A percentile compares a stretch with the other conserved stretches of the same genome.
These are phyloP conservation scores for Acanthamoeba rhysodes DNA, from an alignment of 208 protist species.

Conservation along the genomic window DNA sequence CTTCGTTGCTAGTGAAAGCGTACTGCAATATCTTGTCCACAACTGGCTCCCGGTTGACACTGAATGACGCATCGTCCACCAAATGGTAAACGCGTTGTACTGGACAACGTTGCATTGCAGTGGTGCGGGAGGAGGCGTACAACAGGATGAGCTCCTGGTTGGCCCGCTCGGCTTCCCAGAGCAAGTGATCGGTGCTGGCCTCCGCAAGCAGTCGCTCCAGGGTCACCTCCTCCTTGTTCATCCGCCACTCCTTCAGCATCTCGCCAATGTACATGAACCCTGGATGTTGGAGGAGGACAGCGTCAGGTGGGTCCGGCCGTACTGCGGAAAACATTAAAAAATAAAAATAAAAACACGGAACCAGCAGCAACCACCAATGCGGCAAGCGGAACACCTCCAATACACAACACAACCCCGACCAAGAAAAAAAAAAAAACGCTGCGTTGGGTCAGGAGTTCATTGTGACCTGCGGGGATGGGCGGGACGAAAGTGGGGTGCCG, in stretches of 20 bases:
- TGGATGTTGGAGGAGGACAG: not conserved
- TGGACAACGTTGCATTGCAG: not conserved
- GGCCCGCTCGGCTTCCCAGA: constrained; percentile 48
- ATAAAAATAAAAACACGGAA: no score
- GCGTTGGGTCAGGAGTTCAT: no score
- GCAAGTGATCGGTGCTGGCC: constrained; percentile 37
- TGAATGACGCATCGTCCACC: not conserved
- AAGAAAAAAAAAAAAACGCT: no score
- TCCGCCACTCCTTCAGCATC: constrained; percentile 42
- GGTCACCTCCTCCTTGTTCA: not conserved
- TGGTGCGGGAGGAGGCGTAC: not conserved
- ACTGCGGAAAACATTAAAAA: no score
- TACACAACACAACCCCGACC: no score
- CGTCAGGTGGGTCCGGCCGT: no score
- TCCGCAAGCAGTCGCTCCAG: constrained; percentile 22
- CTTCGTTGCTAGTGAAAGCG: not conserved
- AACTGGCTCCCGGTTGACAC: not conserved
- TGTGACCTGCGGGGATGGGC: no score
- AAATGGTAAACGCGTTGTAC: not conserved
- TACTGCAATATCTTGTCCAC: constrained; percentile 53
- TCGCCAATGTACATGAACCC: constrained; percentile 55
- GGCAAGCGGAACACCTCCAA: no score
- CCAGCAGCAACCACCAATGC: no score
- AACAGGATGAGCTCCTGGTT: constrained; percentile 42
- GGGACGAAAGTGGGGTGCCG: not conserved